Evolutionary conservation across 2,329 filamentous ascomycete genomes (phyloP), one percentile per base, ranked within the genome.

Genomic region (Chaetomiaceae sp.): DNA sequence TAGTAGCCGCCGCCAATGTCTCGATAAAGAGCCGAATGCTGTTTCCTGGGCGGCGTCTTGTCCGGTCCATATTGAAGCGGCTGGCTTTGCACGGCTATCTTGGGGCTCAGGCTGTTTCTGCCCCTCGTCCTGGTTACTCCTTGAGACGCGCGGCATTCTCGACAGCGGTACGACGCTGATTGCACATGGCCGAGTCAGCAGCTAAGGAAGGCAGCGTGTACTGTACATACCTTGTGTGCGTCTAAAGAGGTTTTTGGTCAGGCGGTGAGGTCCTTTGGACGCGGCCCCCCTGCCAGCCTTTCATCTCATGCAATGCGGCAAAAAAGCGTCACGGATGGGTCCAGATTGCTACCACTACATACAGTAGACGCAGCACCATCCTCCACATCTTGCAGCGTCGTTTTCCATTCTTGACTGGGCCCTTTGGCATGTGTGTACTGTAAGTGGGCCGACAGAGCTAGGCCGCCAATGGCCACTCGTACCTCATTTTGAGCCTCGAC

Each of bases 181-280:
- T 27, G 25, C 25, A 27, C 25, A 27, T 27, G 5, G 25, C 9
- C 9, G 25, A 27, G 5, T 5, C 25, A 9, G 25, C 25, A 9
- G 5, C 5, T 5, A 27, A 27, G 25, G 25, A 27, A 9, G 25
- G 5, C 25, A 5, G 25, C n/a, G n/a, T n/a, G n/a, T n/a, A n/a
- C n/a, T n/a, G n/a, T n/a, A n/a, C n/a, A n/a, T n/a, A 27, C 25
- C 25, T 9, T 27, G 25, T 27, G 9, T 27, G 9, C 9, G 25
- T n/a, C n/a, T 27, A 27, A 9, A 16, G 3, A 40, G 37, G 20
- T 21, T 13, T 11, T 36, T 37, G 51, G 51, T 45, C 51, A 54
- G 40, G 46, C 45, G 51, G 45, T 49, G 46, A 54, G 40, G 51
- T 37, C 50, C 44, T 53, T 38, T n/a, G 13, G 13, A 20, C 14